Percentiles rank a stretch among this genome's conserved stretches.
Conservation (phyloP, 2,329 filamentous ascomycete genomes). For the Xylariales sp. region DNA sequence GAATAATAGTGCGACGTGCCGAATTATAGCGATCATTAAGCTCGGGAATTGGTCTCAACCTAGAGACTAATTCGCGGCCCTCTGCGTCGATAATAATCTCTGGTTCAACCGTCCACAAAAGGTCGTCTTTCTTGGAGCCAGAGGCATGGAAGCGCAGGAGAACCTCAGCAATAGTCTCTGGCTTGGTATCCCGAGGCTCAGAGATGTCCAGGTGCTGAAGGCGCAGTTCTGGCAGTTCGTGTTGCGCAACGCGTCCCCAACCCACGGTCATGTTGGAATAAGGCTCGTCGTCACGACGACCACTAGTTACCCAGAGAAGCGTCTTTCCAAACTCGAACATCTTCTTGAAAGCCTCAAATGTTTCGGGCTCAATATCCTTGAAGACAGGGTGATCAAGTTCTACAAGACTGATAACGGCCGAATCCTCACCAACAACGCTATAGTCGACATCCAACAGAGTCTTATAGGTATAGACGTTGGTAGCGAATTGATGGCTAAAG, state of each 20-base stretch:
- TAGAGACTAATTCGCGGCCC: conserved; percentile 5
- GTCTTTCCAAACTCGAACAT: conserved; percentile 11
- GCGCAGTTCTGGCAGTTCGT: conserved; percentile 12
- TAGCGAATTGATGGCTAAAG: neutral
- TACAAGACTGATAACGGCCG: conserved; percentile 3
- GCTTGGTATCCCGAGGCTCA: conserved; percentile 2
- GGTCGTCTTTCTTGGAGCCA: neutral
- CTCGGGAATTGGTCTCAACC: conserved; percentile 6
- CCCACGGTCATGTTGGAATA: conserved; percentile 18
- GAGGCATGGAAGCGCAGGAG: conserved; percentile 9
- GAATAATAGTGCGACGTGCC: neutral
- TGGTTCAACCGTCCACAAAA: conserved; percentile 11
- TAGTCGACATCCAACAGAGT: neutral
- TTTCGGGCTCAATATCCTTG: conserved; percentile 6
- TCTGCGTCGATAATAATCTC: conserved; percentile 11
- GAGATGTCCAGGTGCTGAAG: conserved; percentile 18
- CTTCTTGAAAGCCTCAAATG: conserved; percentile 6
- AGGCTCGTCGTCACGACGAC: conserved; percentile 11
- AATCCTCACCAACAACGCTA: neutral
- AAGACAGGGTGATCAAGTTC: conserved; percentile 10
- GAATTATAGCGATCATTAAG: conserved; percentile 16
- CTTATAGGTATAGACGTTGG: neutral
- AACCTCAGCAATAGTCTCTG: conserved; percentile 9
- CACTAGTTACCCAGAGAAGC: conserved; percentile 20
- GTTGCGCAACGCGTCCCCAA: conserved; percentile 12